Percentiles rank a stretch among this genome's conserved stretches.
Conservation (phyloP, 805 yeast species). For the Lipomyces orientalis region DNA sequence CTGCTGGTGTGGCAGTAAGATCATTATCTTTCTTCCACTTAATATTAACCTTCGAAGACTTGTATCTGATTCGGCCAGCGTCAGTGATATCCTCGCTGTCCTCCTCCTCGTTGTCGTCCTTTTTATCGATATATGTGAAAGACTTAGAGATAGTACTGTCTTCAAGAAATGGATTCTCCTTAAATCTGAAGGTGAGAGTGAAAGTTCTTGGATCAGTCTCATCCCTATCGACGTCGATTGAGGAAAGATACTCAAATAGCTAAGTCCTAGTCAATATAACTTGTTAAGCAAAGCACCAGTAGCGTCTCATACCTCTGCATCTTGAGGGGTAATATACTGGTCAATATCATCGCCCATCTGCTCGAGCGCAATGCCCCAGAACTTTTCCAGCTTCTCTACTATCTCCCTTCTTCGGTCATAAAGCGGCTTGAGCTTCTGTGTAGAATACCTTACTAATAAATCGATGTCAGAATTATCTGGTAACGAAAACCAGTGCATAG, state of each 20-base stretch:
- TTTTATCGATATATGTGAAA: constrained; percentile 49
- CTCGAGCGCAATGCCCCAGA: constrained; percentile 87
- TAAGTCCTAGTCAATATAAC: constrained; percentile 37
- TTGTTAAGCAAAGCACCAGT: constrained; percentile 18
- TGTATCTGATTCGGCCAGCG: constrained; percentile 61
- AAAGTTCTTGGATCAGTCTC: constrained; percentile 60
- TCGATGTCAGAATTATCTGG: background rate
- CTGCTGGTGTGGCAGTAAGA: constrained; percentile 55
- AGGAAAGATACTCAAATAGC: constrained; percentile 48
- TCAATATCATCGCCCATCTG: constrained; percentile 79
- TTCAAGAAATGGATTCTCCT: constrained; percentile 56
- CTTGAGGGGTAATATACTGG: constrained; percentile 77
- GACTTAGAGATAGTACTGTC: constrained; percentile 64
- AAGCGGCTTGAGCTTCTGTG: constrained; percentile 56
- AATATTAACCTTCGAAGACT: constrained; percentile 60
- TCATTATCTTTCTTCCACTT: constrained; percentile 74
- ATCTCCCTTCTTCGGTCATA: constrained; percentile 62
- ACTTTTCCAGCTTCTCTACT: constrained; percentile 65
- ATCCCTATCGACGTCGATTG: constrained; percentile 61
- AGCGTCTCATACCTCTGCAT: constrained; percentile 54
- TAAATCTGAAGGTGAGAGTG: constrained; percentile 64
- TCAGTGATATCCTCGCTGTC: constrained; percentile 45
- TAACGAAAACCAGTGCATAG: background rate
- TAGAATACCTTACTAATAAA: constrained; percentile 31
- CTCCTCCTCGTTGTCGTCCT: constrained; percentile 45